Percentiles rank a stretch among this genome's conserved stretches.
These are phyloP conservation scores for Colletotrichum orbiculare DNA, from an alignment of 2,329 filamentous ascomycete species.

Conservation along the genomic window DNA sequence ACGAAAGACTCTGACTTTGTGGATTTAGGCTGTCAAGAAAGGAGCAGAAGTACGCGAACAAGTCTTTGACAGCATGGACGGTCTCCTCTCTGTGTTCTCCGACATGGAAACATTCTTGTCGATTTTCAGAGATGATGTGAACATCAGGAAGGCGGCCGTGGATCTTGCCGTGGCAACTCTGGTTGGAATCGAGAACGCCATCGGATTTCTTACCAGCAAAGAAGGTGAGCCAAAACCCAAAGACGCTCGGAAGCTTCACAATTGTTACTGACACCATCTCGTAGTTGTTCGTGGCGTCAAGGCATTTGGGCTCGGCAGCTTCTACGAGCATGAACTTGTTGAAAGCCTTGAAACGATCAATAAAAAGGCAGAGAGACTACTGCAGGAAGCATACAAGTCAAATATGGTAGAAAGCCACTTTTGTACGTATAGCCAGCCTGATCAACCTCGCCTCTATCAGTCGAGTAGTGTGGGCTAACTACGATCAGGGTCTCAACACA, in stretches of 20 bases:
- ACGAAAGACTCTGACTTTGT: neutral
- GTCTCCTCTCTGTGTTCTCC: neutral
- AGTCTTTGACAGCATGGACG: neutral
- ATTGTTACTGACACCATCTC: no score
- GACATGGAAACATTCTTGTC: neutral
- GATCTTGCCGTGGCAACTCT: neutral
- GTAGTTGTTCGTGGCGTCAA: no score
- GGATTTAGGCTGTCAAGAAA: neutral
- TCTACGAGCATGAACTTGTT: no score
- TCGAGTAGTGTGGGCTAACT: no score
- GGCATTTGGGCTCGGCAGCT: no score
- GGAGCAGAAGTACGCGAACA: neutral
- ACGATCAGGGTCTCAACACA: no score
- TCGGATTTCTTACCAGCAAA: neutral
- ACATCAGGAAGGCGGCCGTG: neutral
- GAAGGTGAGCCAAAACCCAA: neutral
- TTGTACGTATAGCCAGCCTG: no score
- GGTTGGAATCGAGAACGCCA: neutral
- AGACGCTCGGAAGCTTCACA: rapidly evolving
- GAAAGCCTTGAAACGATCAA: no score
- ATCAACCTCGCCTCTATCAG: no score
- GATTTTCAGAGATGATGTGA: neutral
- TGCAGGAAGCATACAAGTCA: no score
- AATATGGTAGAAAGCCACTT: no score
- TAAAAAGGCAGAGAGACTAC: no score